Evolutionary conservation across 345 rosid species (phyloP).

Genomic region (Citrus unshiu): DNA sequence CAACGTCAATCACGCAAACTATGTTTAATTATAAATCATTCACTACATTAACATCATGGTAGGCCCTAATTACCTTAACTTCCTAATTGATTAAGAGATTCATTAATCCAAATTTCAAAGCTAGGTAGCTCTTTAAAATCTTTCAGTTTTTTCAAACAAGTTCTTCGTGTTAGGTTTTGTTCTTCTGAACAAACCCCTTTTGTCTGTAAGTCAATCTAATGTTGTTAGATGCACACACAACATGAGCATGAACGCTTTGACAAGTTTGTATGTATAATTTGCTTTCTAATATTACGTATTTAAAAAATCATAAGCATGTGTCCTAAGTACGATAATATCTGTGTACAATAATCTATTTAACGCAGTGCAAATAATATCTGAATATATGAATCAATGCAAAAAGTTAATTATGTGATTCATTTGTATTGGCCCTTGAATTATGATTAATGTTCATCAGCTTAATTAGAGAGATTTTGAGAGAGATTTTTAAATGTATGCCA

Average conservation of each 20-base stretch:
- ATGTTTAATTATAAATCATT: constrained; percentile 27
- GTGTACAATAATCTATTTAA: neutral
- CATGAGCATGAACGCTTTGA: constrained; percentile 3
- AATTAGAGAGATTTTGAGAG: too few relatives aligned
- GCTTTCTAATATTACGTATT: neutral
- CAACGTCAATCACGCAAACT: constrained; percentile 81
- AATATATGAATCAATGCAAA: too few relatives aligned
- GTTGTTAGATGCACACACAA: neutral
- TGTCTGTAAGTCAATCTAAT: neutral
- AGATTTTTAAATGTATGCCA: too few relatives aligned
- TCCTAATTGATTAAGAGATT: neutral
- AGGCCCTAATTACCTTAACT: constrained; percentile 5
- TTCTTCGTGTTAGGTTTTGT: constrained; percentile 18
- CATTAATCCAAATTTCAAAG: neutral
- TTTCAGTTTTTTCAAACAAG: neutral
- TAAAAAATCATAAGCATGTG: neutral
- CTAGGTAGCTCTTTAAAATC: neutral
- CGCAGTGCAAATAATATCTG: too few relatives aligned
- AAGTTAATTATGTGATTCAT: too few relatives aligned
- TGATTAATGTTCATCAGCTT: too few relatives aligned
- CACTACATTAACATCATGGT: neutral
- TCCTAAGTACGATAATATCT: neutral
- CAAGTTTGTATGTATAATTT: neutral
- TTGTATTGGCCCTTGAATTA: too few relatives aligned
- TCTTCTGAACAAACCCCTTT: constrained; percentile 20